phyloP scores from a whole-genome alignment of 352 stramenopile genomes.

The Plasmopara muralis region DNA sequence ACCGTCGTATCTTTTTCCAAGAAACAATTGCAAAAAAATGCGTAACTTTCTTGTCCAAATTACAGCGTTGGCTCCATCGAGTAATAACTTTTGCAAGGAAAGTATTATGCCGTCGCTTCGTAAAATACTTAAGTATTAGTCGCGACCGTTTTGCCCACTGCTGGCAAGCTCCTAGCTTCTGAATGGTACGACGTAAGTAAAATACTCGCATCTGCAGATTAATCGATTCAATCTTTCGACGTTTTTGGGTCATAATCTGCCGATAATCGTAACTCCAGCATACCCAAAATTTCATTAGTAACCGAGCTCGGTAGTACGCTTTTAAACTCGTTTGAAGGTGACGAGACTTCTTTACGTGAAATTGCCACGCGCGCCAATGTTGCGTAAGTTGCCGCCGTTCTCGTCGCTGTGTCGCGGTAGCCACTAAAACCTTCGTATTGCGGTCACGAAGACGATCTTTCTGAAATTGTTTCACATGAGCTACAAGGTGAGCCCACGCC shows the following conservation, averaged over 20 bases:
- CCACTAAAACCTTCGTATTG: slow-evolving; percentile 51
- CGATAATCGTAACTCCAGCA: slow-evolving; percentile 50
- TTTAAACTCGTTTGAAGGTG: slow-evolving; percentile 41
- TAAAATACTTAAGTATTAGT: slow-evolving; percentile 36
- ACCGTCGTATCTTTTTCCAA: slow-evolving; percentile 2
- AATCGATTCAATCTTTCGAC: not conserved
- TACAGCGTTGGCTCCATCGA: slow-evolving; percentile 13
- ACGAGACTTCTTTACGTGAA: slow-evolving; percentile 28
- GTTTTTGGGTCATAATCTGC: slow-evolving; percentile 2
- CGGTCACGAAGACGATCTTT: slow-evolving; percentile 41
- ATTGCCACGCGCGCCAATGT: slow-evolving; percentile 44
- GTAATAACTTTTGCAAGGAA: slow-evolving; percentile 20
- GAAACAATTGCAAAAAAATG: slow-evolving; percentile 3
- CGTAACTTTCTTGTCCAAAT: slow-evolving; percentile 5
- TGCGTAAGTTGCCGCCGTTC: slow-evolving; percentile 33
- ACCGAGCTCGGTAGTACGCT: slow-evolving; percentile 36
- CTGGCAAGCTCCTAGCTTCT: slow-evolving; percentile 4
- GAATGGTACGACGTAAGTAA: slow-evolving; percentile 15
- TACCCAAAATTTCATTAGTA: slow-evolving; percentile 62
- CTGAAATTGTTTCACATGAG: slow-evolving; percentile 38
- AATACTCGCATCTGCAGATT: slow-evolving; percentile 9
- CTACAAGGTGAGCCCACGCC: slow-evolving; percentile 39
- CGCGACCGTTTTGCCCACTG: slow-evolving; percentile 21
- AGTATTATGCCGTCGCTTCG: slow-evolving; percentile 24
- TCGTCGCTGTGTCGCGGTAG: slow-evolving; percentile 38